Percentiles rank a stretch among this genome's conserved stretches.
These are phyloP conservation scores for Beauveria asiatica DNA, from an alignment of 2,329 filamentous ascomycete species.

Conservation along the genomic window DNA sequence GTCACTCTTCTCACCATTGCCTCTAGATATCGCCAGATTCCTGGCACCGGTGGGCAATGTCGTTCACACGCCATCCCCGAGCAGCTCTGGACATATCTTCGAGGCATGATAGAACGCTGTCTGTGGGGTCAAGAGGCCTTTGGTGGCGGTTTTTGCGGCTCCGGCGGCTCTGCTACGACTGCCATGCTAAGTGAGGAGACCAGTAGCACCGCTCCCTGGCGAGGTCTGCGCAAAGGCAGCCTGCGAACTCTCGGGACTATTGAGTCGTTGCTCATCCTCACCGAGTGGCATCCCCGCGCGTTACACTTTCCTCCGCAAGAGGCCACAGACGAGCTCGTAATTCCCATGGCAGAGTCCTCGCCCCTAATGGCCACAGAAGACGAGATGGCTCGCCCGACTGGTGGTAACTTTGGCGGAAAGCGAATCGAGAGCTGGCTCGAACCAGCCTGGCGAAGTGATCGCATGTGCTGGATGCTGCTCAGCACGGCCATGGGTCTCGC, in stretches of 20 bases:
- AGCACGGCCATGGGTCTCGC: slow-evolving; percentile 84
- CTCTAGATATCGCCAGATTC: slow-evolving; percentile 74
- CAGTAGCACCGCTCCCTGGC: slow-evolving; percentile 61
- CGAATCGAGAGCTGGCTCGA: slow-evolving; percentile 94
- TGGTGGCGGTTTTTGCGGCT: slow-evolving; percentile 76
- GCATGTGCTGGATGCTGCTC: slow-evolving; percentile 96
- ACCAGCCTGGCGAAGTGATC: slow-evolving; percentile 86
- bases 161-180: slow-evolving; percentile 32
- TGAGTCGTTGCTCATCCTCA: slow-evolving; percentile 86
- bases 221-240: slow-evolving; percentile 65
- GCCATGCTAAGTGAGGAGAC: slow-evolving; percentile 46
- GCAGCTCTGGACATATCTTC: slow-evolving; percentile 87
- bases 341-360: slow-evolving; percentile 48
- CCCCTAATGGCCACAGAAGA: slow-evolving; percentile 31
- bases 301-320: slow-evolving; percentile 88
- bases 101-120: slow-evolving; percentile 89
- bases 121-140: slow-evolving; percentile 97
- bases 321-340: slow-evolving; percentile 58
- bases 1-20: slow-evolving; percentile 88
- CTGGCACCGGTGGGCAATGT: slow-evolving; percentile 71
- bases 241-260: slow-evolving; percentile 86
- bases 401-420: slow-evolving; percentile 64
- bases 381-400: slow-evolving; percentile 23
- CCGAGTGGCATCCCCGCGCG: slow-evolving; percentile 93
- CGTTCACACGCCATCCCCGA: slow-evolving; percentile 89